Percentiles rank a stretch among this genome's conserved stretches.
phyloP scores from a whole-genome alignment of 2,329 filamentous ascomycete species.

The Fusarium tanahbumbuense region DNA sequence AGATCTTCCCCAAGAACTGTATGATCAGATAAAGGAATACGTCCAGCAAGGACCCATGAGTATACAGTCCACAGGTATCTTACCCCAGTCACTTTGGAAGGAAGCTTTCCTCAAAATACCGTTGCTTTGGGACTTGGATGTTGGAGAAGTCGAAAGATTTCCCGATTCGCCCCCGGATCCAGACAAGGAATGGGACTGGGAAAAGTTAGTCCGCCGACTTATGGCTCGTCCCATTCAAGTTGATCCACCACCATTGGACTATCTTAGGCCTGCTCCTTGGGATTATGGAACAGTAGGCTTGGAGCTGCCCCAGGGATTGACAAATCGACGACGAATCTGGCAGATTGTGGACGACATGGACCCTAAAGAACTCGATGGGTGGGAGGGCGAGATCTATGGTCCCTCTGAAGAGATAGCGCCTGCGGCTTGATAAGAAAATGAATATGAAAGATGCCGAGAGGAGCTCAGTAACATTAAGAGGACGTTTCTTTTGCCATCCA shows the following conservation, averaged over 20 bases:
- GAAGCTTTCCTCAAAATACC: background rate
- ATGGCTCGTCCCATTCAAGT: background rate
- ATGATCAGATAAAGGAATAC: background rate
- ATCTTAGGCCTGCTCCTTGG: background rate
- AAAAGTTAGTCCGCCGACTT: background rate
- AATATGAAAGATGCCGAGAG: no score
- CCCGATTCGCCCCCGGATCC: background rate
- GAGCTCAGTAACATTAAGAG: no score
- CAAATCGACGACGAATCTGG: background rate
- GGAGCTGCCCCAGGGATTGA: background rate
- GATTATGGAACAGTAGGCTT: background rate
- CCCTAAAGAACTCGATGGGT: background rate
- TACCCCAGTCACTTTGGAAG: background rate
- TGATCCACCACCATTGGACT: no score
- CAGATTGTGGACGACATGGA: background rate
- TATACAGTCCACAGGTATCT: background rate
- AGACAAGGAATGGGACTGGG: background rate
- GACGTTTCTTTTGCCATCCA: no score
- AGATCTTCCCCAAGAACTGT: background rate
- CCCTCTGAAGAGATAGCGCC: no score
- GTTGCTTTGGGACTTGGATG: background rate
- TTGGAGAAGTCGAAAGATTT: background rate
- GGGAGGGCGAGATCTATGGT: background rate
- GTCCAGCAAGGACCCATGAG: background rate
- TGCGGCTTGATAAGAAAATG: no score